A percentile compares a stretch with the other conserved stretches of the same genome.
These are phyloP conservation scores for Aspergillus steynii DNA, from an alignment of 495 filamentous ascomycete genomes.

Conservation along the genomic window DNA sequence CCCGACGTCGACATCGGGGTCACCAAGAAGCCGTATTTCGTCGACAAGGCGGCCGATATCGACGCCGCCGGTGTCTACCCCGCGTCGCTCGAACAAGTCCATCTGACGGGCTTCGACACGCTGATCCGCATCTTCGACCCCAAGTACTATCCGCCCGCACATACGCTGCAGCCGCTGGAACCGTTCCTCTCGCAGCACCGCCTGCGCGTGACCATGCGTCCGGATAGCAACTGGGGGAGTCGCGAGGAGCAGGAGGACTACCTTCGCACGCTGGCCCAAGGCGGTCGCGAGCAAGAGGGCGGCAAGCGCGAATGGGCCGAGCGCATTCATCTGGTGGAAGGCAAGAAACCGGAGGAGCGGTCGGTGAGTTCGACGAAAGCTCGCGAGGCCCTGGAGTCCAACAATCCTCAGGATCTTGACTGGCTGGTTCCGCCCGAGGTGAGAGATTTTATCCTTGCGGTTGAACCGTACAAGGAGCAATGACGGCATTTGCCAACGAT, in stretches of 20 bases:
- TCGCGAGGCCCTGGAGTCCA: conserved; percentile 56
- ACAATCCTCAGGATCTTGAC: conserved; percentile 55
- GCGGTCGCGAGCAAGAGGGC: conserved; percentile 55
- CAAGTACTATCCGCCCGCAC: conserved; percentile 74
- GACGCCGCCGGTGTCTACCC: conserved; percentile 53
- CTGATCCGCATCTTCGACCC: conserved; percentile 77
- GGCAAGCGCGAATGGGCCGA: conserved; percentile 66
- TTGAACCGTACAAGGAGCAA: conserved; percentile 34
- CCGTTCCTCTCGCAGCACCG: conserved; percentile 70
- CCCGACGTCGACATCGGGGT: conserved; percentile 73
- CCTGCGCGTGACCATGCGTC: conserved; percentile 71
- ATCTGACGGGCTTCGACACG: conserved; percentile 87
- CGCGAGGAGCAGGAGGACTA: conserved; percentile 60
- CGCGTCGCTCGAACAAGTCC: conserved; percentile 58
- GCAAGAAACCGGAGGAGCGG: conserved; percentile 50
- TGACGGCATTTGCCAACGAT: background rate
- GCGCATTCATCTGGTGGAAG: conserved; percentile 70
- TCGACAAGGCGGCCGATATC: conserved; percentile 78
- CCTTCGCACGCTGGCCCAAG: conserved; percentile 51
- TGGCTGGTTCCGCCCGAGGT: conserved; percentile 66
- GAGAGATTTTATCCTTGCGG: conserved; percentile 52
- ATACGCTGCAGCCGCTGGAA: conserved; percentile 56
- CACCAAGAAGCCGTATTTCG: conserved; percentile 79
- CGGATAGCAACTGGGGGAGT: conserved; percentile 65
- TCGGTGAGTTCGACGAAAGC: conserved; percentile 80